These are phyloP conservation scores for Spatholobus suberectus DNA, from an alignment of 306 rosid species.

Conservation along the genomic window DNA sequence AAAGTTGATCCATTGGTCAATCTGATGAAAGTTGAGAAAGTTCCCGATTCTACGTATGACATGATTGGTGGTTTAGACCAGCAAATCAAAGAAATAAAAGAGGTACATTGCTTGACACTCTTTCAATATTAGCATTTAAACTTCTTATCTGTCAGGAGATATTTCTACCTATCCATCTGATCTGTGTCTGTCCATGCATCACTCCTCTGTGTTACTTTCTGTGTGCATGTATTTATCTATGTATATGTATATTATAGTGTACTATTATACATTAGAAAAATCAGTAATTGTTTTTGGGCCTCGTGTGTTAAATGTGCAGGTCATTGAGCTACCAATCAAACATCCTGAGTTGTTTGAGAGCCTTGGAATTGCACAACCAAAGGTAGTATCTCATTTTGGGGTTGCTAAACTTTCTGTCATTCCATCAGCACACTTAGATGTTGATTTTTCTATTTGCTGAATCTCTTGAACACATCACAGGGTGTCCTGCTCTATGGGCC, in stretches of 20 bases:
- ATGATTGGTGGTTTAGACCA: conserved; percentile 99
- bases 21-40: conserved; percentile 99
- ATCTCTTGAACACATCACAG: conserved; percentile 45
- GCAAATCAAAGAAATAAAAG: conserved; percentile 98
- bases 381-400: conserved; percentile 56
- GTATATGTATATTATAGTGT: not conserved
- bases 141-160: not conserved
- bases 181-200: not conserved
- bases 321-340: conserved; percentile 96
- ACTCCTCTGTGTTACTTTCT: not conserved
- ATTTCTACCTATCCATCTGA: not conserved
- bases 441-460: conserved; percentile 30
- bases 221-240: not conserved
- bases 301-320: conserved; percentile 55
- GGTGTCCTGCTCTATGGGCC: conserved; percentile 97
- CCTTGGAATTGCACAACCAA: conserved; percentile 99
- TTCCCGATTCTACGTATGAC: conserved; percentile 99
- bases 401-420: not conserved
- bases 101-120: conserved; percentile 53
- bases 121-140: conserved; percentile 25
- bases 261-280: not conserved
- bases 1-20: conserved; percentile 98
- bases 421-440: not conserved
- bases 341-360: conserved; percentile 99
- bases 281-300: conserved; percentile 10